phyloP scores from a whole-genome alignment of 208 protist species.

The Crithidia brevicula region DNA sequence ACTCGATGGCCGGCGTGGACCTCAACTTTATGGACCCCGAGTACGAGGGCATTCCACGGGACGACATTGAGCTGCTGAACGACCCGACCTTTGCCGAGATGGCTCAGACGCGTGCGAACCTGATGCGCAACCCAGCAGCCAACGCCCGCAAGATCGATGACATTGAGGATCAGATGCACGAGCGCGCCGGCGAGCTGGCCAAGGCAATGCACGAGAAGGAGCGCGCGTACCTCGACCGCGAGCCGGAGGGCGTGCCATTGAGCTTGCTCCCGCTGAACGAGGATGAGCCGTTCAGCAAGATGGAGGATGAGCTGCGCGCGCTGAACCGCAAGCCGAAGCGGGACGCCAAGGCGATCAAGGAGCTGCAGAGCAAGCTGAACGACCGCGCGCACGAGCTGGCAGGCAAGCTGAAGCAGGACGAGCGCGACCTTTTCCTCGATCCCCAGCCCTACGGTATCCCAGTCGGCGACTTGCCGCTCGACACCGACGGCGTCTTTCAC shows the following conservation, averaged over 20 bases:
- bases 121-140: slow-evolving; percentile 49
- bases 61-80: slow-evolving; percentile 55
- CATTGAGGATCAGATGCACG: slow-evolving; percentile 73
- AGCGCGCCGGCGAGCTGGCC: slow-evolving; percentile 58
- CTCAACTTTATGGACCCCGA: slow-evolving; percentile 66
- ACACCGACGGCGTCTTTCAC: slow-evolving; percentile 65
- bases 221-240: slow-evolving; percentile 63
- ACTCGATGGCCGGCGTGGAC: slow-evolving; percentile 36
- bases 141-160: slow-evolving; percentile 73
- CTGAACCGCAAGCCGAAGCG: slow-evolving; percentile 52
- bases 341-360: slow-evolving; percentile 44
- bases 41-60: slow-evolving; percentile 73
- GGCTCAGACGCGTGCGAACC: slow-evolving; percentile 40
- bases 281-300: slow-evolving; percentile 48
- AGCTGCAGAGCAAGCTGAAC: slow-evolving; percentile 48
- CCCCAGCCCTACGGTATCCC: slow-evolving; percentile 66
- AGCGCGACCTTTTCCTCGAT: slow-evolving; percentile 77
- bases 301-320: slow-evolving; percentile 69
- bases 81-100: slow-evolving; percentile 56
- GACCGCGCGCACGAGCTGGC: slow-evolving; percentile 74
- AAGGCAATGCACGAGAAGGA: slow-evolving; percentile 54
- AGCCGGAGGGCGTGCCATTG: slow-evolving; percentile 69
- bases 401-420: slow-evolving; percentile 57
- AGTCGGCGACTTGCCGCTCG: slow-evolving; percentile 57
- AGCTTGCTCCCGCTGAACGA: slow-evolving; percentile 70